phyloP scores from a whole-genome alignment of 371 early-diverging fungal species.

The Neoconidiobolus thromboides region DNA sequence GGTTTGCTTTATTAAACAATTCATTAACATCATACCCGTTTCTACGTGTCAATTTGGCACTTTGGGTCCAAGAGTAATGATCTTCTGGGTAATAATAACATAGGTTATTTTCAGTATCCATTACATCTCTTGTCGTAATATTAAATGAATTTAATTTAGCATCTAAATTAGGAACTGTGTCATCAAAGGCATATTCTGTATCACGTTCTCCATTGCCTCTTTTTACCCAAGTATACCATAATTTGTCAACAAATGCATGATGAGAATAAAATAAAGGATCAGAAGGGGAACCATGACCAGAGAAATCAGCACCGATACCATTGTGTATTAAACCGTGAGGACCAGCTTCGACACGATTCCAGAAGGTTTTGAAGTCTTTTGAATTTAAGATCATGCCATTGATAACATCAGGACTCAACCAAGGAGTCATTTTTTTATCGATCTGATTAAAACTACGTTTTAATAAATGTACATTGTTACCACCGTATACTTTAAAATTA shows the following conservation, averaged over 20 bases:
- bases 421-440: background rate
- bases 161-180: background rate
- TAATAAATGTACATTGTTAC: background rate
- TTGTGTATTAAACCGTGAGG: constrained; percentile 6
- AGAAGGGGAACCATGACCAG: background rate
- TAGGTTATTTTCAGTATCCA: background rate
- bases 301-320: constrained; percentile 5
- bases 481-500: background rate
- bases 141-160: background rate
- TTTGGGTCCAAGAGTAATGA: background rate
- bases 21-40: background rate
- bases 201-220: background rate
- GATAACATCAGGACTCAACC: background rate
- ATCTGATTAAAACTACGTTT: background rate
- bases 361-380: background rate
- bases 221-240: constrained; percentile 4
- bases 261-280: constrained; percentile 8
- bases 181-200: background rate
- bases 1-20: background rate
- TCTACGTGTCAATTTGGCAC: background rate
- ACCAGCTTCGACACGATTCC: background rate
- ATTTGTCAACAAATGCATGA: constrained; percentile 8
- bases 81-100: constrained; percentile 7
- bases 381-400: background rate
- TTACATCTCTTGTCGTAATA: background rate